These are phyloP conservation scores for Suhomyces terraborum DNA, from an alignment of 1,139 yeast genomes.

Conservation along the genomic window DNA sequence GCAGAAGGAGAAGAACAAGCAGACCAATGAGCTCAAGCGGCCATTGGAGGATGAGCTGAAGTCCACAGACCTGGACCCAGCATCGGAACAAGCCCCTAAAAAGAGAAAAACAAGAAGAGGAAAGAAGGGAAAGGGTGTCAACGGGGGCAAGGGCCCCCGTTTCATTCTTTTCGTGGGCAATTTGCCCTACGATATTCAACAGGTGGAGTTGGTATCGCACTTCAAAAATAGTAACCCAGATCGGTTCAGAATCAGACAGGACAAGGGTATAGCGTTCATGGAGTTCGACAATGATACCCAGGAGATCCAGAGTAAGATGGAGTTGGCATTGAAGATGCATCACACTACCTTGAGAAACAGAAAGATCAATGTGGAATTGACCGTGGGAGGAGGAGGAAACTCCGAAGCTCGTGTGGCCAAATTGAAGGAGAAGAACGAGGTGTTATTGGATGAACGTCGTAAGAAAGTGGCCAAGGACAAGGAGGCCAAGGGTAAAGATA, in stretches of 20 bases:
- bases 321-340: constrained; percentile 79
- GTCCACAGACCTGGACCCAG: too few species aligned
- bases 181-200: constrained; percentile 71
- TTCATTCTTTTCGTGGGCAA: constrained; percentile 92
- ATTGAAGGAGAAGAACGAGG: constrained; percentile 76
- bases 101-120: constrained; percentile 80
- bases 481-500: constrained; percentile 24
- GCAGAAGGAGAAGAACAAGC: constrained; percentile 19
- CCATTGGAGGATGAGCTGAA: constrained; percentile 13
- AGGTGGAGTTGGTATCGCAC: constrained; percentile 67
- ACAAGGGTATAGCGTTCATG: constrained; percentile 89
- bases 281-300: constrained; percentile 69
- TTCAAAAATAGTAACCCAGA: constrained; percentile 76
- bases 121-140: constrained; percentile 61
- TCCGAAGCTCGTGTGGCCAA: constrained; percentile 68
- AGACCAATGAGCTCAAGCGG: constrained; percentile 16
- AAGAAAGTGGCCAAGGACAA: constrained; percentile 47
- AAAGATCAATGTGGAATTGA: constrained; percentile 89
- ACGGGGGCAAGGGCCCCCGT: constrained; percentile 60
- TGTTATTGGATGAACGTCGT: constrained; percentile 64
- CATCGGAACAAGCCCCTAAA: constrained; percentile 47
- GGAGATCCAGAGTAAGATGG: constrained; percentile 78
- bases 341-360: constrained; percentile 68
- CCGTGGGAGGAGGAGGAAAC: constrained; percentile 98
- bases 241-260: constrained; percentile 72